Conservation (phyloP, 2,329 filamentous ascomycete genomes). For the Sphaerulina vaccinii region DNA sequence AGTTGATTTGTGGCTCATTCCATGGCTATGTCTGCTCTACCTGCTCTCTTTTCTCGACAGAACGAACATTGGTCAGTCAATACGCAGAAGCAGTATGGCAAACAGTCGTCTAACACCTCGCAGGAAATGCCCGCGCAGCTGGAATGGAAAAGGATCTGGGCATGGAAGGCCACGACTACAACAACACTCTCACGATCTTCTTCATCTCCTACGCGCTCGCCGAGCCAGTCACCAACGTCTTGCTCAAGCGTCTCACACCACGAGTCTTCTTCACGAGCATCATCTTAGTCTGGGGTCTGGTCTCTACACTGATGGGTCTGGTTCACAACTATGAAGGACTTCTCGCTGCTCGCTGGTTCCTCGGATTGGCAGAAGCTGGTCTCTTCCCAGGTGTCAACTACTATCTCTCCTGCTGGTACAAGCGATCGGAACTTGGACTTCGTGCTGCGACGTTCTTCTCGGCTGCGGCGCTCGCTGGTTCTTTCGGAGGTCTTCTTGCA, state of each 20-base stretch:
- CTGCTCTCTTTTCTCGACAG: slow-evolving; percentile 64
- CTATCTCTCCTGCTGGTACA: slow-evolving; percentile 83
- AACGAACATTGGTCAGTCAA: too few species aligned
- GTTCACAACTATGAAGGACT: slow-evolving; percentile 33
- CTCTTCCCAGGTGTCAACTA: slow-evolving; percentile 72
- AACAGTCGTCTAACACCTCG: neutral
- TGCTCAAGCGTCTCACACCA: slow-evolving; percentile 72
- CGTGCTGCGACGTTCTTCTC: slow-evolving; percentile 75
- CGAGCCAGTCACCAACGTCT: slow-evolving; percentile 73
- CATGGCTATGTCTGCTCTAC: slow-evolving; percentile 56
- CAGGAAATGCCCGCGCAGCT: slow-evolving; percentile 62
- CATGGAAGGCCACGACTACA: slow-evolving; percentile 67
- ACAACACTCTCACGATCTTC: slow-evolving; percentile 75
- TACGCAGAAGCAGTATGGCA: too few species aligned
- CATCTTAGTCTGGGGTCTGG: slow-evolving; percentile 67
- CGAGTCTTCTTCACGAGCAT: slow-evolving; percentile 73
- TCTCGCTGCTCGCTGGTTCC: slow-evolving; percentile 33
- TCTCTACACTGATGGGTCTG: slow-evolving; percentile 29
- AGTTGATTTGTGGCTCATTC: slow-evolving; percentile 54
- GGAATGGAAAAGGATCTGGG: slow-evolving; percentile 58
- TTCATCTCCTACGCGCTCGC: slow-evolving; percentile 83
- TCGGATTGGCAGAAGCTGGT: slow-evolving; percentile 35
- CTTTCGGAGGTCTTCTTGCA: slow-evolving; percentile 71
- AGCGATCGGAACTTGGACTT: slow-evolving; percentile 68
- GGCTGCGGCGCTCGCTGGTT: slow-evolving; percentile 74